These are phyloP conservation scores for Chlorella vulgaris DNA, from an alignment of 139 green algal species.

Conservation along the genomic window DNA sequence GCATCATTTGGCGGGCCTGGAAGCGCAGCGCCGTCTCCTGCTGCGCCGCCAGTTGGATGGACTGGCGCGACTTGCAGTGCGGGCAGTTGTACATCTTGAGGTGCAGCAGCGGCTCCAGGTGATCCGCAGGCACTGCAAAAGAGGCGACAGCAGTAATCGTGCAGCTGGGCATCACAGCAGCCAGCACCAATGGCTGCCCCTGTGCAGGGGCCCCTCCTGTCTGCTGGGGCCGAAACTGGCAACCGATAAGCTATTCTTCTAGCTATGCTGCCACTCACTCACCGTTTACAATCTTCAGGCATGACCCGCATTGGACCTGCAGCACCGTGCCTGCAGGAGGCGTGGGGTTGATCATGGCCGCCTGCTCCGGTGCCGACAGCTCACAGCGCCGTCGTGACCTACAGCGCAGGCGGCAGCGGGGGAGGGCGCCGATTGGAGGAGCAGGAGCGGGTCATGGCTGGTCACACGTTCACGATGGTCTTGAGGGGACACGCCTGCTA, in stretches of 20 bases:
- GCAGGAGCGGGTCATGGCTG: no score
- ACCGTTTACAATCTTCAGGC: constrained; percentile 44
- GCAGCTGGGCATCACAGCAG: background rate
- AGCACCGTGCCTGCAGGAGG: constrained; percentile 26
- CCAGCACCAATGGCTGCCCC: background rate
- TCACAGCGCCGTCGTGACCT: no score
- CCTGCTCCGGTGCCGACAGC: no score
- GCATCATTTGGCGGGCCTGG: constrained; percentile 6
- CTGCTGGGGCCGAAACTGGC: no score
- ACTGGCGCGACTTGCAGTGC: constrained; percentile 37
- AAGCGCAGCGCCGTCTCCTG: constrained; percentile 34
- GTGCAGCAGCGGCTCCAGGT: constrained; percentile 21
- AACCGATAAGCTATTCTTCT: no score
- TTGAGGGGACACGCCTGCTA: no score
- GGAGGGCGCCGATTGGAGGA: no score
- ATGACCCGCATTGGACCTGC: constrained; percentile 48
- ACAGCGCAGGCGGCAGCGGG: no score
- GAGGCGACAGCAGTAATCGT: background rate
- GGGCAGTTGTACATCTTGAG: constrained; percentile 44
- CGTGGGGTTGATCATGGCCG: constrained; percentile 12
- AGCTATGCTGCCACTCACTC: no score
- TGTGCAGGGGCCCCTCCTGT: no score
- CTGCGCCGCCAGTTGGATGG: constrained; percentile 28
- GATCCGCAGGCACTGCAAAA: constrained; percentile 23
- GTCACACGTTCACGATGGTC: no score